A percentile compares a stretch with the other conserved stretches of the same genome.
Evolutionary conservation across 1,284 basidiomycete genomes (phyloP).

Genomic region (Lentinus polychrous): DNA sequence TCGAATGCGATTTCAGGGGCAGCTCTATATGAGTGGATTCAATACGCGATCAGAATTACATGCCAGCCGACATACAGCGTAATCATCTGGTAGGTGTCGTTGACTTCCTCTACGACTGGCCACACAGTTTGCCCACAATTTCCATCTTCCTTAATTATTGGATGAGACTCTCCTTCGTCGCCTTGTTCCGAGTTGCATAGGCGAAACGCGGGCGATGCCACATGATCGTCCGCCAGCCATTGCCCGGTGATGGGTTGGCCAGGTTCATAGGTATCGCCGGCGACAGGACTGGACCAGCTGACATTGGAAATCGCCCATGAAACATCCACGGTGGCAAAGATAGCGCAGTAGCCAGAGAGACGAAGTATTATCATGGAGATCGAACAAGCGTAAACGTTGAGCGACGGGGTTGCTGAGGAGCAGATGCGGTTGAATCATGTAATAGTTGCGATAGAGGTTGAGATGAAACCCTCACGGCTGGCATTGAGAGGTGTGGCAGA

Average conservation of each 20-base stretch:
- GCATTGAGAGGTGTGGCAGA: not conserved
- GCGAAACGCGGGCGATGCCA: slow-evolving; percentile 1
- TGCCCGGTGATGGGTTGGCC: slow-evolving; percentile 1
- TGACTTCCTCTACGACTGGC: not conserved
- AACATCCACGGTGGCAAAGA: not conserved
- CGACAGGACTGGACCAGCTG: slow-evolving; percentile 1
- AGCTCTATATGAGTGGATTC: not conserved
- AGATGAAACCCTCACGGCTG: not conserved
- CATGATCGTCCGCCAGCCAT: not conserved
- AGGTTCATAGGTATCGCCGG: slow-evolving; percentile 3
- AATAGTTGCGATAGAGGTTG: not conserved
- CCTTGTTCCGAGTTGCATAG: slow-evolving; percentile 1
- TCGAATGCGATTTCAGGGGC: not conserved
- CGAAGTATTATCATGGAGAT: not conserved
- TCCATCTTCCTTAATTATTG: not conserved
- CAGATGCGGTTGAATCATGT: not conserved
- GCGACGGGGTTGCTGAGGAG: not conserved
- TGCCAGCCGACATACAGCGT: not conserved
- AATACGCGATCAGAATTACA: not conserved
- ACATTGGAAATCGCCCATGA: not conserved
- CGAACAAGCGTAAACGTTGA: not conserved
- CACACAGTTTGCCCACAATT: slow-evolving; percentile 2
- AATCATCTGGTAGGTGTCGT: not conserved
- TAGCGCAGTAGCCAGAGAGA: not conserved
- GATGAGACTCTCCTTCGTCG: not conserved